Evolutionary conservation across 192 early-diverging fungal species (phyloP).

Genomic region (Podila clonocystis): DNA sequence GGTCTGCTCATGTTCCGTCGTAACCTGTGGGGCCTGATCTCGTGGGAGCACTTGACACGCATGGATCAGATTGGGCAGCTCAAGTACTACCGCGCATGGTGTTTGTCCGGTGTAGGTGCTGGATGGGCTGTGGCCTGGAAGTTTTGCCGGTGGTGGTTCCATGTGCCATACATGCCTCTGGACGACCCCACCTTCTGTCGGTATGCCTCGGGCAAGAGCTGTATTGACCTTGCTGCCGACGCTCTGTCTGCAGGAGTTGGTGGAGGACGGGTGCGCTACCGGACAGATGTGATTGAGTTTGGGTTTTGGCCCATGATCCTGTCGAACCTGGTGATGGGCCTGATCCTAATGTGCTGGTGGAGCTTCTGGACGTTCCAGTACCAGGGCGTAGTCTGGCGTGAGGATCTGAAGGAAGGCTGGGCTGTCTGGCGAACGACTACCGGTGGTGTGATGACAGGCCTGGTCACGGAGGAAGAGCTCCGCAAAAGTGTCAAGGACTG

Average conservation of each 20-base stretch:
- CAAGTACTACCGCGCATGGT: slow-evolving; percentile 61
- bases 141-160: slow-evolving; percentile 49
- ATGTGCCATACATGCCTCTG: slow-evolving; percentile 48
- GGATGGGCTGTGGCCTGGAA: slow-evolving; percentile 60
- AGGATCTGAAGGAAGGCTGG: slow-evolving; percentile 62
- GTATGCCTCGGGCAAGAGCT: slow-evolving; percentile 40
- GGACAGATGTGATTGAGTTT: slow-evolving; percentile 45
- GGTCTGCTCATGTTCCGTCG: slow-evolving; percentile 56
- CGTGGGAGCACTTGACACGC: slow-evolving; percentile 61
- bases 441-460: slow-evolving; percentile 43
- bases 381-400: slow-evolving; percentile 61
- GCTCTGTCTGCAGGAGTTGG: neutral
- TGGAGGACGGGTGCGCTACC: slow-evolving; percentile 21
- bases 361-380: slow-evolving; percentile 70
- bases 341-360: slow-evolving; percentile 62
- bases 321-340: slow-evolving; percentile 52
- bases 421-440: slow-evolving; percentile 58
- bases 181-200: slow-evolving; percentile 45
- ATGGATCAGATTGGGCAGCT: slow-evolving; percentile 54
- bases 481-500: slow-evolving; percentile 50
- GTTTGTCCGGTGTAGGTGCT: slow-evolving; percentile 56
- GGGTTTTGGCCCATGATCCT: slow-evolving; percentile 50
- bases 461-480: slow-evolving; percentile 45
- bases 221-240: slow-evolving; percentile 21
- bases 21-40: slow-evolving; percentile 65